A percentile compares a stretch with the other conserved stretches of the same genome.
phyloP scores from a whole-genome alignment of 306 rosid genomes.

The Vachellia collinsii region DNA sequence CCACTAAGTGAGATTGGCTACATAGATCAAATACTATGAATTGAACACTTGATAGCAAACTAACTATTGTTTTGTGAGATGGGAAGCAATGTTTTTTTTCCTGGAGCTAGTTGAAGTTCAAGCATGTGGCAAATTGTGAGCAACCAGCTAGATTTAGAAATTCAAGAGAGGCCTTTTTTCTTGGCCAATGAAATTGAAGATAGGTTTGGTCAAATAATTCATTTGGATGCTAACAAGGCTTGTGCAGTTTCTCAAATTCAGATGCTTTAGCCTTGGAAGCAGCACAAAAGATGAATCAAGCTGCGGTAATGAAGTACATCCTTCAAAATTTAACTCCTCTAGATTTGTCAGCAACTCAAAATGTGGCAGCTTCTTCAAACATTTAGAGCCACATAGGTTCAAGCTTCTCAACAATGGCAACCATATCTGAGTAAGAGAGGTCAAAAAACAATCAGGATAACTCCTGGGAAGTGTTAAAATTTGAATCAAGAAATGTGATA shows the following conservation, averaged over 20 bases:
- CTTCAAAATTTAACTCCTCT: neutral
- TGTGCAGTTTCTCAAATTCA: conserved; percentile 2
- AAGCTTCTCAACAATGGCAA: neutral
- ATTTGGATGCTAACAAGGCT: neutral
- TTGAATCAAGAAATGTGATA: no score
- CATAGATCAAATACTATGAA: neutral
- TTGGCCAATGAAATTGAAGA: neutral
- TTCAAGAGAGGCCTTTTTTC: neutral
- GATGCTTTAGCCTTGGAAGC: neutral
- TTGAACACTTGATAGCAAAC: neutral
- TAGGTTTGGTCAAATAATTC: neutral
- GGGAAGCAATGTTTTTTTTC: neutral
- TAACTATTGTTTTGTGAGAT: neutral
- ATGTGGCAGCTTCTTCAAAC: neutral
- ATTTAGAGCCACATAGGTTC: neutral
- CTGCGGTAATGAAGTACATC: neutral
- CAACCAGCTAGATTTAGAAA: neutral
- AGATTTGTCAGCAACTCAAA: neutral
- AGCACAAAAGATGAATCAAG: neutral
- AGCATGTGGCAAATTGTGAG: neutral
- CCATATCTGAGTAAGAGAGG: neutral
- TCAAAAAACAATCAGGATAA: neutral
- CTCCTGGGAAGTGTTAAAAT: no score
- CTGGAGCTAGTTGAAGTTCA: neutral
- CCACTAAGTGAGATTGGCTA: no score